These are phyloP conservation scores for Porcisia hertigi DNA, from an alignment of 208 protist species.

Conservation along the genomic window DNA sequence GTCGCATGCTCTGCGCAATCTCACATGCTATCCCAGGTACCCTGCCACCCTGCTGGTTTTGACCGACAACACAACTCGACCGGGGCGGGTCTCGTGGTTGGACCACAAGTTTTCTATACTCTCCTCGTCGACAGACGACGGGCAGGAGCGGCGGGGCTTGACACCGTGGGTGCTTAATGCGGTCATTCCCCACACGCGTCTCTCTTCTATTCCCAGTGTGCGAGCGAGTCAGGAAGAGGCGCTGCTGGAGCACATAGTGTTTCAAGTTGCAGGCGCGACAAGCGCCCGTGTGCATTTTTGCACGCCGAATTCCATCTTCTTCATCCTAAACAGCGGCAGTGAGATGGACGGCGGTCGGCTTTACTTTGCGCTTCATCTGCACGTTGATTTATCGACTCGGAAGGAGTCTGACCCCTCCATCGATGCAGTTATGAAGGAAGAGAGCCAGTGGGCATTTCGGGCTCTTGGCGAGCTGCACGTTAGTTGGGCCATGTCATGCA, in stretches of 20 bases:
- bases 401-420: neutral
- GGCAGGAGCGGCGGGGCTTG: slow-evolving; percentile 37
- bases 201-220: slow-evolving; percentile 24
- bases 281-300: slow-evolving; percentile 41
- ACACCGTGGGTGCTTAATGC: slow-evolving; percentile 78
- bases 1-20: slow-evolving; percentile 36
- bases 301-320: slow-evolving; percentile 49
- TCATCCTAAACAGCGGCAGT: slow-evolving; percentile 52
- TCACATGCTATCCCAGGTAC: slow-evolving; percentile 30
- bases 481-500: slow-evolving; percentile 59
- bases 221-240: slow-evolving; percentile 40
- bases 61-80: slow-evolving; percentile 65
- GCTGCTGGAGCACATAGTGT: slow-evolving; percentile 57
- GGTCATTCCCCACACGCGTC: slow-evolving; percentile 55
- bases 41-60: slow-evolving; percentile 59
- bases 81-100: slow-evolving; percentile 56
- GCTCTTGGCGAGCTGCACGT: slow-evolving; percentile 51
- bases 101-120: slow-evolving; percentile 47
- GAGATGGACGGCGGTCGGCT: slow-evolving; percentile 66
- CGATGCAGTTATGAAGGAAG: slow-evolving; percentile 23
- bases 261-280: slow-evolving; percentile 47
- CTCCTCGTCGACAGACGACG: slow-evolving; percentile 28
- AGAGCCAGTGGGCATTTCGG: slow-evolving; percentile 47
- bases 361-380: slow-evolving; percentile 72
- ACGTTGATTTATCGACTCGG: slow-evolving; percentile 14